Base-by-base conservation (phyloP, 1,284 basidiomycete species). In the Cryptococcus sp. region DNA sequence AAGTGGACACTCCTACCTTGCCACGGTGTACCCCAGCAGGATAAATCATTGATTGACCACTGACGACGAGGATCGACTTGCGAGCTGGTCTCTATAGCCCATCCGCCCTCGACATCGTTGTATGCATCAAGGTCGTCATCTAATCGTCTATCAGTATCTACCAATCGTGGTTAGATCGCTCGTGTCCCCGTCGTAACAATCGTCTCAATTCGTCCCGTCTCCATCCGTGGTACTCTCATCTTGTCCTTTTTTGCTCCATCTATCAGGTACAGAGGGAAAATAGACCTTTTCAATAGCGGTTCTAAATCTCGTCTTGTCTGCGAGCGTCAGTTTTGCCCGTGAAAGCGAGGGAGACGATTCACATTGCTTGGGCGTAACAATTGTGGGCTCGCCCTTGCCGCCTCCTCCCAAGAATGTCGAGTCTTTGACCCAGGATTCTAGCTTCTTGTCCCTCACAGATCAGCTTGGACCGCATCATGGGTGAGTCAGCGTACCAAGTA, bases 361-460 rank as follows among this genome's bases (percentile, higher is more conserved):
- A 69, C 69, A 73, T 62, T 74, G 73, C 46, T 73, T 71, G 0
- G 76, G 76, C 3, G 89, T 91, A 23, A 97, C 86, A 62, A 95
- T 92, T 0, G 92, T 95, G 0, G 91, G 91, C 57, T 92, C 90
- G 19, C 88, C 87, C 61, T 82, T 84, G 31, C 82, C 83, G 39
- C 78, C 82, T 45, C 77, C 78, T 47, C 89, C 88, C 18, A 97
- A 77, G 71, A 93, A 89, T 0, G 87, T 80, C 2, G 87, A 85
- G 63, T 97, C 94, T 68, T 97, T 98, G 42, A 97, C 90, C 86
- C 91, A 94, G 58, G 85, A 94, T 74, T 98, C 94, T 23, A 97
- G 78, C 63, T 92, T 92, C 77, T 98, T 98, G 75, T 98, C 94
- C 92, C 91, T 66, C 33, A 2, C 12, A 2, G 7, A 36, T 45